phyloP scores from a whole-genome alignment of 2,329 filamentous ascomycete genomes.

The Colletotrichum sp. region DNA sequence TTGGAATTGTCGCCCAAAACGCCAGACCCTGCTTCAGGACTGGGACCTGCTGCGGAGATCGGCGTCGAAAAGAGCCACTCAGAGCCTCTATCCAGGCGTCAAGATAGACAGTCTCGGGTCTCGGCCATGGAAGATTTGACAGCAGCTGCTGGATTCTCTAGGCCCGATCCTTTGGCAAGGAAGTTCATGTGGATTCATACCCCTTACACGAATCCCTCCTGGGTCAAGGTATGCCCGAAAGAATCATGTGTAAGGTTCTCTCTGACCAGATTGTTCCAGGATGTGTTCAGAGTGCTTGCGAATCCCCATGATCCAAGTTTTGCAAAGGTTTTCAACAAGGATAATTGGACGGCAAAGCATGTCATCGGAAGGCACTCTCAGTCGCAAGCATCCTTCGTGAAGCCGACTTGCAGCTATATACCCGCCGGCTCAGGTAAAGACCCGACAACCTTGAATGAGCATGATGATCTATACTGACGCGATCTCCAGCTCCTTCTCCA shows the following conservation, averaged over 20 bases:
- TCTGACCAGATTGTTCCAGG: not conserved
- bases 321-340: slow-evolving; percentile 45
- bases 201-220: slow-evolving; percentile 61
- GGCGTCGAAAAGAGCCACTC: not conserved
- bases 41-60: not conserved
- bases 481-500: slow-evolving; percentile 40
- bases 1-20: slow-evolving; percentile 27
- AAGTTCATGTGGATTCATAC: slow-evolving; percentile 65
- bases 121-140: slow-evolving; percentile 33
- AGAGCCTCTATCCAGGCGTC: not conserved
- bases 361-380: slow-evolving; percentile 53
- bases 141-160: slow-evolving; percentile 39
- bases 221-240: slow-evolving; percentile 53
- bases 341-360: slow-evolving; percentile 55
- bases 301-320: slow-evolving; percentile 23
- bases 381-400: slow-evolving; percentile 54
- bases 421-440: slow-evolving; percentile 27
- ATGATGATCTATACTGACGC: not conserved
- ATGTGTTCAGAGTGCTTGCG: not conserved
- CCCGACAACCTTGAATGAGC: accelerated
- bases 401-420: slow-evolving; percentile 53
- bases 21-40: not conserved
- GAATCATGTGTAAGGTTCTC: not conserved
- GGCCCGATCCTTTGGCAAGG: slow-evolving; percentile 39
- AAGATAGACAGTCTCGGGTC: not conserved